Base-by-base conservation (phyloP, 2,329 filamentous ascomycete species). In the Endothia cerciana region DNA sequence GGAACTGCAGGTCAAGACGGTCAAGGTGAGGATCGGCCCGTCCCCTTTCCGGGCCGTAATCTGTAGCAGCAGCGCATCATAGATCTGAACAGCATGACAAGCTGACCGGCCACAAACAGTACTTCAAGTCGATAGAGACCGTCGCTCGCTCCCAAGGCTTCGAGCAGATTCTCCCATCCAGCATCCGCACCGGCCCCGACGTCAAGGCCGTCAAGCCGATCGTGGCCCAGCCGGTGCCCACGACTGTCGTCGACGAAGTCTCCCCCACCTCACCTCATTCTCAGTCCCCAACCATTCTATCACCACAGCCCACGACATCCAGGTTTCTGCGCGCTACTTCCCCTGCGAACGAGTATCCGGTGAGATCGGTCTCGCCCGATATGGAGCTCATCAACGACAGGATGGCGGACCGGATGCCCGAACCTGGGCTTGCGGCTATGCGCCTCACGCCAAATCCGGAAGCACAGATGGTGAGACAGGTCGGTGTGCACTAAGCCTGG, bases 1-100 rank as follows among this genome's bases (percentile, higher is more conserved):
- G 33, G 87, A 89, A 74, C 76, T 89, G 68, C 85, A 85, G 71
- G 87, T 89, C 58, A 89, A 89, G 78, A 89, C 87, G 0, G 87
- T 89, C 68, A 85, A 84, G 75, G 77, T 78, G 70, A 58, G 70
- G 10, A 45, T 17, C 4, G 11, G n/a, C 33, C 13, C 43, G 30
- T 49, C 4, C 3, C 30, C 25, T 30, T 30, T 25, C 28, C 38
- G 13, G 33, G 33, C 33, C 10, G 33, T 7, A 36, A 36, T 36
- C 33, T 5, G 33, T 10, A 36, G 33, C 33, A 5, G 33, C 33
- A 36, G 33, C n/a, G n/a, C 33, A 36, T 36, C 33, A 36, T 36
- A 10, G 33, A 13, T 47, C 38, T 41, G 38, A n/a, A 15, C 30
- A 28, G 30, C n/a, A 47, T 25, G 17, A n/a, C 22, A 11, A 33